These are phyloP conservation scores for Lipomyces yamadae DNA, from an alignment of 805 yeast species.

Conservation along the genomic window DNA sequence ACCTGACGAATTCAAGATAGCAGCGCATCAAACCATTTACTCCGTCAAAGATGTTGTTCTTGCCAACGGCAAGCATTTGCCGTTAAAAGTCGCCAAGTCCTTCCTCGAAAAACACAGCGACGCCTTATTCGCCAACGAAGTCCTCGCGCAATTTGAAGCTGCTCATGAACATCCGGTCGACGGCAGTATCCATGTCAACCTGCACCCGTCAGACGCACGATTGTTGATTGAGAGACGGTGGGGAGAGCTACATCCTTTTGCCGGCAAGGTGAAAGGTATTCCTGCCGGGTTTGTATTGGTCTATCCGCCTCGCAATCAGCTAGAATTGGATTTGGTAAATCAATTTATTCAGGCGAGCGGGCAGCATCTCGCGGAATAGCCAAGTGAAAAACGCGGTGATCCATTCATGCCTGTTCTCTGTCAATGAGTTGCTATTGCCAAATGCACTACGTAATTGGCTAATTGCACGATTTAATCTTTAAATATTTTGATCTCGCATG, in stretches of 20 bases:
- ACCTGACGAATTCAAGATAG: not conserved
- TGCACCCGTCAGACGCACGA: conserved; percentile 2
- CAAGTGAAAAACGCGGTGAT: no score
- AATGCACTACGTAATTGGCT: no score
- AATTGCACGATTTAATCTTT: no score
- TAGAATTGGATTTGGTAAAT: not conserved
- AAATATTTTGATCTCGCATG: no score
- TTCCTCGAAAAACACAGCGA: conserved; percentile 1
- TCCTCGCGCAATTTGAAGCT: not conserved
- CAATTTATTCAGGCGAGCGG: not conserved
- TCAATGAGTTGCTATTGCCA: not conserved
- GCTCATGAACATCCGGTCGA: not conserved
- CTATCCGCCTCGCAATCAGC: not conserved
- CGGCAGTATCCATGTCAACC: not conserved
- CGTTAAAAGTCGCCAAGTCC: not conserved
- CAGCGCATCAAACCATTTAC: not conserved
- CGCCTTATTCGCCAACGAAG: not conserved
- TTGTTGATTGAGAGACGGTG: not conserved
- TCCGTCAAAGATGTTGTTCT: not conserved
- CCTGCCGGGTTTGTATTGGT: not conserved
- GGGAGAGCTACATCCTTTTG: not conserved
- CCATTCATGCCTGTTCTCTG: not conserved
- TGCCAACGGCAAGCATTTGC: not conserved
- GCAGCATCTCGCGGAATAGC: not conserved
- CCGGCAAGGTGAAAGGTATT: not conserved